Evolutionary conservation across 495 filamentous ascomycete species (phyloP).

Genomic region (Arthonia radiata): DNA sequence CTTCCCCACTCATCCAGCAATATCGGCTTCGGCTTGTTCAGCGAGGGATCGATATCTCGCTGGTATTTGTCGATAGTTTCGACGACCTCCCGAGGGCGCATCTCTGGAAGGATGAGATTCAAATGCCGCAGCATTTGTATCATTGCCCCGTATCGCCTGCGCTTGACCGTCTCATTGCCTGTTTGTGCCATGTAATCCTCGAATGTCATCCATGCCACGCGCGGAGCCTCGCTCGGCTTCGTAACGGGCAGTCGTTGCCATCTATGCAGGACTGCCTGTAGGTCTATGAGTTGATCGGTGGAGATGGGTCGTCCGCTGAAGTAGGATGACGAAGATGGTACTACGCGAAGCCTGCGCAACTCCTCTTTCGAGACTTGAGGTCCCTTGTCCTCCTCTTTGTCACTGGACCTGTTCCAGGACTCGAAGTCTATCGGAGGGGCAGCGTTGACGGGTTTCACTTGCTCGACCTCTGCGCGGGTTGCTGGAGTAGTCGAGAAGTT

Average conservation of each 20-base stretch:
- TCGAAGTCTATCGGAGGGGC: too few relatives aligned
- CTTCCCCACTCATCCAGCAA: constrained; percentile 49
- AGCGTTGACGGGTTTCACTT: too few relatives aligned
- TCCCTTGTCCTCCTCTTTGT: too few relatives aligned
- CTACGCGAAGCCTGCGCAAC: constrained; percentile 42
- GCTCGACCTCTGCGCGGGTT: too few relatives aligned
- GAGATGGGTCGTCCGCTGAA: constrained; percentile 70
- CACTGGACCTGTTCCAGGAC: too few relatives aligned
- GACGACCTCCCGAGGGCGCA: constrained; percentile 45
- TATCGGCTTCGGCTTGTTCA: constrained; percentile 27
- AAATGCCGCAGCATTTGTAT: constrained; percentile 51
- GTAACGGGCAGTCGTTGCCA: constrained; percentile 48
- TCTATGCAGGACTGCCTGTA: constrained; percentile 43
- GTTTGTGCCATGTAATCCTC: constrained; percentile 45
- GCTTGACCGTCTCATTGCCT: constrained; percentile 55
- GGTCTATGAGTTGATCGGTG: constrained; percentile 55
- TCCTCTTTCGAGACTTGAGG: too few relatives aligned
- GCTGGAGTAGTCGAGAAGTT: too few relatives aligned
- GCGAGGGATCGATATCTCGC: constrained; percentile 45
- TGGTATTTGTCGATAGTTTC: constrained; percentile 41
- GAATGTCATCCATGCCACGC: constrained; percentile 64
- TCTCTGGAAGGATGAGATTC: constrained; percentile 58
- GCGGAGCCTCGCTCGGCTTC: constrained; percentile 34
- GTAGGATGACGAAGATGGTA: constrained; percentile 74
- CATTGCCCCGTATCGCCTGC: constrained; percentile 53